Conservation (phyloP, 2,329 filamentous ascomycete species). For the Mycogone perniciosa region DNA sequence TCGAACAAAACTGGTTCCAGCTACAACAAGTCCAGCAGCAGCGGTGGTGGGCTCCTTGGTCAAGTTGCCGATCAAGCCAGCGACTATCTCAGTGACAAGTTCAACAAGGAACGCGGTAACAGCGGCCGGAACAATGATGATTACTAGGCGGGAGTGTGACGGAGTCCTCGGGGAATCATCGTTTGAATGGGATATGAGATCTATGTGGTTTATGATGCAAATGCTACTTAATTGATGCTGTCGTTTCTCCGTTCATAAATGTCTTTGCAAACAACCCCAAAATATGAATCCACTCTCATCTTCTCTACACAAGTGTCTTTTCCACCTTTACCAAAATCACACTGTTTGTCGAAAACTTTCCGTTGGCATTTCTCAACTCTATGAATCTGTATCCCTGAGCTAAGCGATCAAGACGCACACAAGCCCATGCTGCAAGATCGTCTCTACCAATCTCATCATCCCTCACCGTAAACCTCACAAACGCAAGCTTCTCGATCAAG, state of each 20-base stretch:
- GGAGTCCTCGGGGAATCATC: neutral
- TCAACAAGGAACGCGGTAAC: conserved; percentile 46
- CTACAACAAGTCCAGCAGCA: conserved; percentile 13
- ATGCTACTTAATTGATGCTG: neutral
- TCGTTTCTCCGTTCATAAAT: neutral
- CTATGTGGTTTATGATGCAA: too few species aligned
- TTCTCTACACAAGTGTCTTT: conserved; percentile 43
- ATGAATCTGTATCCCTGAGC: conserved; percentile 71
- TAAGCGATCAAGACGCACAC: conserved; percentile 76
- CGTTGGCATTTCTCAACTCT: conserved; percentile 64
- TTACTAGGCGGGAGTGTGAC: conserved; percentile 15
- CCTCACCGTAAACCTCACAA: conserved; percentile 77
- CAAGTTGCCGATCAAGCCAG: conserved; percentile 56
- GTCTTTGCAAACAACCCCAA: neutral
- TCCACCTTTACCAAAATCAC: conserved; percentile 67
- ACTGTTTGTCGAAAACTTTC: conserved; percentile 54
- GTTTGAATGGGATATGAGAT: neutral
- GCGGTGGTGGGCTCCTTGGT: conserved; percentile 42
- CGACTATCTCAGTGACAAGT: conserved; percentile 38
- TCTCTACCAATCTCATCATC: conserved; percentile 79
- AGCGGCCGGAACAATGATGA: conserved; percentile 31
- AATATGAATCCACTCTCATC: neutral
- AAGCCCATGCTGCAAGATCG: conserved; percentile 79
- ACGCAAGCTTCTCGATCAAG: conserved; percentile 63
- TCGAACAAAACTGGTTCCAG: neutral